These are phyloP conservation scores for Ogataea degrootiae DNA, from an alignment of 805 yeast species.

Conservation along the genomic window DNA sequence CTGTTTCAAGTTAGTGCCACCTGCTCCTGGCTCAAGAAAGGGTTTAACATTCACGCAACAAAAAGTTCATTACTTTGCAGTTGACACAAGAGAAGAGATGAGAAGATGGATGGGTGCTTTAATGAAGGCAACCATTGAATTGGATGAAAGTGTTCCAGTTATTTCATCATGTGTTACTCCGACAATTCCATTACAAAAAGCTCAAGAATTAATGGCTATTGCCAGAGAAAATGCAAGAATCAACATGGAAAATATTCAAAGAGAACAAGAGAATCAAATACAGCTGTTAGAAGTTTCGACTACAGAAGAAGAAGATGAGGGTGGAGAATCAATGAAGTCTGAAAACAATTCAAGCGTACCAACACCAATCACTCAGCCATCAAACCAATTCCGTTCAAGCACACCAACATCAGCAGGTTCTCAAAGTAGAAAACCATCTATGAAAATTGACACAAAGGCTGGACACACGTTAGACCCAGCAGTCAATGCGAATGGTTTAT, in stretches of 20 bases:
- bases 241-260: slow-evolving; percentile 45
- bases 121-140: slow-evolving; percentile 92
- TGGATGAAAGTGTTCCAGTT: slow-evolving; percentile 89
- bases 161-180: slow-evolving; percentile 92
- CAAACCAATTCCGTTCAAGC: slow-evolving; percentile 18
- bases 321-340: slow-evolving; percentile 7
- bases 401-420: slow-evolving; percentile 29
- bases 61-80: slow-evolving; percentile 93
- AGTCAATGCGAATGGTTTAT: slow-evolving; percentile 41
- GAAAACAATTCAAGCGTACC: slow-evolving; percentile 12
- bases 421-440: slow-evolving; percentile 21
- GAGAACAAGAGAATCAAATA: slow-evolving; percentile 18
- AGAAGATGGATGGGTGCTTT: slow-evolving; percentile 91
- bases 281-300: slow-evolving; percentile 10
- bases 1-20: slow-evolving; percentile 91
- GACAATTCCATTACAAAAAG: slow-evolving; percentile 82
- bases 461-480: slow-evolving; percentile 26
- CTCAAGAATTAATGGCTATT: slow-evolving; percentile 78
- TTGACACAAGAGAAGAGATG: slow-evolving; percentile 87
- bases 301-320: slow-evolving; percentile 11
- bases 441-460: slow-evolving; percentile 35
- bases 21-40: slow-evolving; percentile 94
- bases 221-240: slow-evolving; percentile 70
- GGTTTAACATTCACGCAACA: slow-evolving; percentile 97
- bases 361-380: slow-evolving; percentile 19